phyloP scores from a whole-genome alignment of 2,329 filamentous ascomycete genomes.

The Epichloe brachyelytri region DNA sequence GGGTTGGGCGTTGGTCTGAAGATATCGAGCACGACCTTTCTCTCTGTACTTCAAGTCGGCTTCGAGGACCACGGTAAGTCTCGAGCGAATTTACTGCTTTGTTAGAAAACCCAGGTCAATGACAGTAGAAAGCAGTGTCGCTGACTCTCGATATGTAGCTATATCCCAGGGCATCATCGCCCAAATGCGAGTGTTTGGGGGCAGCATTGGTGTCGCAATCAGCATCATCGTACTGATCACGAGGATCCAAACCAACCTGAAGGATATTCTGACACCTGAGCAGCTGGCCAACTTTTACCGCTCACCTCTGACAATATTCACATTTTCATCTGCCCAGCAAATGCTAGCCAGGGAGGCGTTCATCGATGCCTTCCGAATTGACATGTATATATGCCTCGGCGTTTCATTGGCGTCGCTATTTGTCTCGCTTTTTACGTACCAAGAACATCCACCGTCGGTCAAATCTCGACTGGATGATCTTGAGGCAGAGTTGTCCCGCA shows the following conservation, averaged over 20 bases:
- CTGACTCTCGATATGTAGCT: slow-evolving; percentile 19
- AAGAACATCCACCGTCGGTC: slow-evolving; percentile 10
- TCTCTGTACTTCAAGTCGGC: slow-evolving; percentile 9
- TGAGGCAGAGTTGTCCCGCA: slow-evolving; percentile 6
- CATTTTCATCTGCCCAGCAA: slow-evolving; percentile 7
- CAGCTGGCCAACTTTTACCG: slow-evolving; percentile 10
- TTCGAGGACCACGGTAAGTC: slow-evolving; percentile 11
- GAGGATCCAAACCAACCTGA: slow-evolving; percentile 8
- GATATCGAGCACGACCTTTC: slow-evolving; percentile 11
- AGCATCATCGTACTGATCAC: slow-evolving; percentile 33
- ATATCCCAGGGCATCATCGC: slow-evolving; percentile 39
- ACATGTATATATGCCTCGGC: slow-evolving; percentile 12
- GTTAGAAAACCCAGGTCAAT: neutral
- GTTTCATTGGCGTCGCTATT: slow-evolving; percentile 7
- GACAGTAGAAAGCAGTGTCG: neutral
- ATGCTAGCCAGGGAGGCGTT: slow-evolving; percentile 8
- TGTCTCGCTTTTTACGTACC: slow-evolving; percentile 9
- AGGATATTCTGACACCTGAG: slow-evolving; percentile 6
- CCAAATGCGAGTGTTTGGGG: slow-evolving; percentile 37
- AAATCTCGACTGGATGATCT: slow-evolving; percentile 14
- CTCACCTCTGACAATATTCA: slow-evolving; percentile 7
- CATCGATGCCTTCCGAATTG: slow-evolving; percentile 9
- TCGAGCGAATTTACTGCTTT: neutral
- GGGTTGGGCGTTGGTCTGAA: slow-evolving; percentile 10
- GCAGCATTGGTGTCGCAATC: slow-evolving; percentile 39